phyloP scores from a whole-genome alignment of 257 asterid species.

The Schizonepeta tenuifolia region DNA sequence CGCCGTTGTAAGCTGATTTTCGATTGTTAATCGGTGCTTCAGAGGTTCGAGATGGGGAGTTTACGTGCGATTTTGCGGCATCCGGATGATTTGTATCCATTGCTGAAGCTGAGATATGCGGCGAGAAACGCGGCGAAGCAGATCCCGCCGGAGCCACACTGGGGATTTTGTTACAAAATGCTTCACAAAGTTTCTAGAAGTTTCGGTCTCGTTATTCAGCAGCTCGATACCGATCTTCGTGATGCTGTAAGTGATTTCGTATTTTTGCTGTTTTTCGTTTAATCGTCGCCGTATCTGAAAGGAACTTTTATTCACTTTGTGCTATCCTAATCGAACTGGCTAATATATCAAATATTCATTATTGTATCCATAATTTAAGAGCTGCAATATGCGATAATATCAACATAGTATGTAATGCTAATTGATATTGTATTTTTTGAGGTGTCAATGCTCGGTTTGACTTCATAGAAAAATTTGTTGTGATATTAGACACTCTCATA shows the following conservation, averaged over 20 bases:
- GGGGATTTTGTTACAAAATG: conserved; percentile 91
- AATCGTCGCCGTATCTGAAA: neutral
- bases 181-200: conserved; percentile 93
- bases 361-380: neutral
- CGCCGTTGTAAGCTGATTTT: conserved; percentile 20
- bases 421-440: conserved; percentile 10
- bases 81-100: conserved; percentile 87
- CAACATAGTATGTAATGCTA: neutral
- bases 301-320: conserved; percentile 4
- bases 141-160: conserved; percentile 91
- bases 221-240: conserved; percentile 91
- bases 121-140: conserved; percentile 75
- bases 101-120: conserved; percentile 80
- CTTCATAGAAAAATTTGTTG: neutral
- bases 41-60: conserved; percentile 59
- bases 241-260: conserved; percentile 67
- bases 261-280: neutral
- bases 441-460: conserved; percentile 8
- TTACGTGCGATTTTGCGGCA: conserved; percentile 74
- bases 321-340: neutral
- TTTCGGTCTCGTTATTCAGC: conserved; percentile 86
- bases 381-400: neutral
- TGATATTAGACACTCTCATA: neutral
- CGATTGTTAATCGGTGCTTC: conserved; percentile 29
- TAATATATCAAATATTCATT: neutral